Evolutionary conservation across 2,329 filamentous ascomycete species (phyloP).

Genomic region (Neofusicoccum parvum): DNA sequence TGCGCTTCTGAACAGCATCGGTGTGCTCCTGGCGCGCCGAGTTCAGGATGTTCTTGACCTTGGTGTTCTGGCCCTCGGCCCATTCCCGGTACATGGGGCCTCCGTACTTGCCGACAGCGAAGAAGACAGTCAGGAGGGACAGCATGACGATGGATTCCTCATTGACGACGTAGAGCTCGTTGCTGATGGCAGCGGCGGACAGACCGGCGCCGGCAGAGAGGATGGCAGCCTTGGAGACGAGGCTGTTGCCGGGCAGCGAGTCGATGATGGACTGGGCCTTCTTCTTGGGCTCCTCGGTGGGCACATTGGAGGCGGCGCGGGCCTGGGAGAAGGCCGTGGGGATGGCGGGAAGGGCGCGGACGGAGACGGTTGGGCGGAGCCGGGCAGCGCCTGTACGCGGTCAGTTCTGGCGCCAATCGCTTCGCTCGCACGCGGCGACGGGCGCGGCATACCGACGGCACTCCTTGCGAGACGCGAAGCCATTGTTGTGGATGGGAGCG

Average conservation of each 20-base stretch:
- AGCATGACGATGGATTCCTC: slow-evolving; percentile 96
- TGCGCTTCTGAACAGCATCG: slow-evolving; percentile 90
- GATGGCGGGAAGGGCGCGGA: slow-evolving; percentile 73
- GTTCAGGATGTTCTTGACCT: slow-evolving; percentile 95
- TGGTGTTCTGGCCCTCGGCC: slow-evolving; percentile 84
- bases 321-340: slow-evolving; percentile 66
- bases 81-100: slow-evolving; percentile 91
- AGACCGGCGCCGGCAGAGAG: slow-evolving; percentile 90
- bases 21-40: slow-evolving; percentile 92
- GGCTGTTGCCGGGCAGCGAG: slow-evolving; percentile 84
- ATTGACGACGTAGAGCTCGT: slow-evolving; percentile 99
- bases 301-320: slow-evolving; percentile 75
- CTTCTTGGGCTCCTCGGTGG: slow-evolving; percentile 87
- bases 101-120: slow-evolving; percentile 86
- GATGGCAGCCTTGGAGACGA: slow-evolving; percentile 95
- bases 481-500: slow-evolving; percentile 68
- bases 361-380: slow-evolving; percentile 74
- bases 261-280: slow-evolving; percentile 97
- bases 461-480: slow-evolving; percentile 96
- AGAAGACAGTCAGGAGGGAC: slow-evolving; percentile 91
- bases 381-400: slow-evolving; percentile 75
- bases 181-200: slow-evolving; percentile 94
- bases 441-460: slow-evolving; percentile 77
- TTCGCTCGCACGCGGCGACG: slow-evolving; percentile 28
- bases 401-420: slow-evolving; percentile 45